Evolutionary conservation across 2,329 filamentous ascomycete species (phyloP).

Genomic region (Colletotrichum tabaci): DNA sequence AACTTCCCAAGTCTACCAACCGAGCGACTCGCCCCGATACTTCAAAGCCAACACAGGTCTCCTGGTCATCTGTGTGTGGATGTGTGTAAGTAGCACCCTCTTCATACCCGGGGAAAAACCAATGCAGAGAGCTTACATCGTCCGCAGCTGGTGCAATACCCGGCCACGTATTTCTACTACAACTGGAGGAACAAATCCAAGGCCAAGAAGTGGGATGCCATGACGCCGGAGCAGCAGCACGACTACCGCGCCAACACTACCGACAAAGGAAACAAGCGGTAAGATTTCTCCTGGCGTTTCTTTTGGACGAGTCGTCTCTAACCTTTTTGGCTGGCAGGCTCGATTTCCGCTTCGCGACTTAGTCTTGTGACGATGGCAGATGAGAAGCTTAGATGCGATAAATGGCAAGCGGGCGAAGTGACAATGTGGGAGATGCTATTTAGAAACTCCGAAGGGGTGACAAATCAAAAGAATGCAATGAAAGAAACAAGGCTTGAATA

Average conservation of each 20-base stretch:
- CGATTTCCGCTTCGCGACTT: slow-evolving; percentile 38
- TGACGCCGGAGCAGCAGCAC: slow-evolving; percentile 57
- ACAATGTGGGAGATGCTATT: not conserved
- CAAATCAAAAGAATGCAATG: no score
- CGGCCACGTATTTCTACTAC: slow-evolving; percentile 56
- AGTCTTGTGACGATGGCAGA: not conserved
- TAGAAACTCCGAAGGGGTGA: no score
- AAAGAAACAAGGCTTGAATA: no score
- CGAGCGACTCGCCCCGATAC: slow-evolving; percentile 53
- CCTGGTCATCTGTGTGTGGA: slow-evolving; percentile 55
- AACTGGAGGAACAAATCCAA: slow-evolving; percentile 55
- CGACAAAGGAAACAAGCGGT: slow-evolving; percentile 62
- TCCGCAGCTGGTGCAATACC: slow-evolving; percentile 53
- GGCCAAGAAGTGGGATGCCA: slow-evolving; percentile 55
- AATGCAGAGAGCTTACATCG: slow-evolving; percentile 38
- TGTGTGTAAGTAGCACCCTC: slow-evolving; percentile 52
- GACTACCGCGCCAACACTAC: slow-evolving; percentile 60
- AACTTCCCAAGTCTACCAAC: slow-evolving; percentile 52
- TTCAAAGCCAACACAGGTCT: slow-evolving; percentile 56
- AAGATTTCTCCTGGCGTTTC: no score
- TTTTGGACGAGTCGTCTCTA: no score
- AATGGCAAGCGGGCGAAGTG: not conserved
- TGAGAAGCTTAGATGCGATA: not conserved
- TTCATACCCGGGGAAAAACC: accelerated
- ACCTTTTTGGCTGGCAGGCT: slow-evolving; percentile 2